Base-by-base conservation (phyloP, 1,284 basidiomycete species). In the Salmacisia buchloeana region DNA sequence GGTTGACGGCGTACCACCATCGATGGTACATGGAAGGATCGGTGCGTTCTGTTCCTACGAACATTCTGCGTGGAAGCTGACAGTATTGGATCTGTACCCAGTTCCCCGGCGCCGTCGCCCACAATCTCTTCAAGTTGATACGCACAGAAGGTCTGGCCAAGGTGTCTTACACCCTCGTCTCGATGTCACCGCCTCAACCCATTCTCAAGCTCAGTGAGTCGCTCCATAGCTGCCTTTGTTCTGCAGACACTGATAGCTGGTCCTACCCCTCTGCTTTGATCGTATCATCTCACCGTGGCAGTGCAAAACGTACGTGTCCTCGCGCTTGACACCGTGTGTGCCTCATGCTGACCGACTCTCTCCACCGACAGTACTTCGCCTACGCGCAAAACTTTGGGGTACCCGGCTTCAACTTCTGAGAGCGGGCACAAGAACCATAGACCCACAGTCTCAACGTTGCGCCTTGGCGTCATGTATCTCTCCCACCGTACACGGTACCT, bases 101-200 rank as follows among this genome's bases (percentile, higher is more conserved):
- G 88, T 97, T 91, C 79, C 94, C 94, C 1, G 92, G 92, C 1
- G 86, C 89, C 66, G 92, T 97, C 46, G 91, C 92, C 0, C 87
- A 89, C 56, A 86, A 88, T 64, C 86, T 97, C 74, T 97, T 91
- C 86, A 93, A 92, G 80, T 83, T 98, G 18, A 93, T 94, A 15
- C 87, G 89, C 77, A 86, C 90, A n/a, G 93, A 97, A 72, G 96
- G 96, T 0, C 88, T 94, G 70, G 89, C 87, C 61, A 98, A 98
- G 83, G 92, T 97, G 65, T 86, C 88, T 59, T 97, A 94, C 79
- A 94, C 93, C 10, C 82, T 98, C 29, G 82, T 97, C 60, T 94
- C 92, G 76, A 94, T 97, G 90, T 68, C 72, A 27, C 76, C 78
- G 3, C 76, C 71, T 1, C 62, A 63, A 36, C 63, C 69, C 31